These are phyloP conservation scores for Fusarium lyarnte DNA, from an alignment of 2,329 filamentous ascomycete species.

Conservation along the genomic window DNA sequence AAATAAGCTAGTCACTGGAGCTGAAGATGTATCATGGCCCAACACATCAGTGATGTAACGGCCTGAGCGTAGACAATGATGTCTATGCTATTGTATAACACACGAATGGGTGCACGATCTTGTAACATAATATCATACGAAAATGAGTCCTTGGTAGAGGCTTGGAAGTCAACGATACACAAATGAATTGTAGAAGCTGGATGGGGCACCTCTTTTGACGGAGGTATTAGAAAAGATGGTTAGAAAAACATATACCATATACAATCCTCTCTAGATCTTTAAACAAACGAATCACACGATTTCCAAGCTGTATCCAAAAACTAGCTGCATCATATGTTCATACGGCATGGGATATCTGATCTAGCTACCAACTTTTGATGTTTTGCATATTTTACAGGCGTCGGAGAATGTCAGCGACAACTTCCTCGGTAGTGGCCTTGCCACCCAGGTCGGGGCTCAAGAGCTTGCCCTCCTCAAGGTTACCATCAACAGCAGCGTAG, in stretches of 20 bases:
- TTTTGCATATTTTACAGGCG: constrained; percentile 68
- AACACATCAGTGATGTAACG: constrained; percentile 7
- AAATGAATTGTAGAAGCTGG: constrained; percentile 22
- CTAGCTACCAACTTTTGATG: constrained; percentile 13
- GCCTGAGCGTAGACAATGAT: constrained; percentile 5
- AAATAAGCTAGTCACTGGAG: constrained; percentile 52
- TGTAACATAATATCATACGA: constrained; percentile 42
- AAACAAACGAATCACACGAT: not conserved
- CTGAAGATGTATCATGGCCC: not conserved
- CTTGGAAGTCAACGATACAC: constrained; percentile 30
- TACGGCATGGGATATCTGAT: constrained; percentile 1
- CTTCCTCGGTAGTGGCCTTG: constrained; percentile 83
- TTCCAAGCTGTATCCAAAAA: not conserved
- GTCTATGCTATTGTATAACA: constrained; percentile 38
- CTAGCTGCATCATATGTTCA: not conserved
- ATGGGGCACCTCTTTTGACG: not conserved
- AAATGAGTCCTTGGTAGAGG: constrained; percentile 10
- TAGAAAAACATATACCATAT: constrained; percentile 34
- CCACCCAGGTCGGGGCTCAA: constrained; percentile 93
- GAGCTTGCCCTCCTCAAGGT: constrained; percentile 83
- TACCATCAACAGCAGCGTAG: constrained; percentile 90
- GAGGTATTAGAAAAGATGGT: constrained; percentile 20
- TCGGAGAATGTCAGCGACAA: constrained; percentile 86
- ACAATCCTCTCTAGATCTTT: constrained; percentile 38
- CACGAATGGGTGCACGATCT: constrained; percentile 36